phyloP scores from a whole-genome alignment of 306 rosid genomes.

The Quercus robur region DNA sequence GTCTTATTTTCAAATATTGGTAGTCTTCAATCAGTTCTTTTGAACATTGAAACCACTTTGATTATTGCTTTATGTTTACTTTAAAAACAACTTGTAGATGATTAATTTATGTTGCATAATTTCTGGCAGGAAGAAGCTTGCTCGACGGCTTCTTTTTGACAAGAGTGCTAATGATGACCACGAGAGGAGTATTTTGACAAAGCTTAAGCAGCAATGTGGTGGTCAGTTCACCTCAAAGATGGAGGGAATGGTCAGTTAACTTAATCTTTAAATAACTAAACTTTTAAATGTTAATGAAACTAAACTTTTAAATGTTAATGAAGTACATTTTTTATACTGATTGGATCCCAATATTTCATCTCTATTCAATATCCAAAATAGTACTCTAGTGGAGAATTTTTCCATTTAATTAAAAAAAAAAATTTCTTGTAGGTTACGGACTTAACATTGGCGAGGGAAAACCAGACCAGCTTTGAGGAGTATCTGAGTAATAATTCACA shows the following conservation, averaged over 20 bases:
- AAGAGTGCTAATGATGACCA: constrained; percentile 78
- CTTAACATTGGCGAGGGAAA: constrained; percentile 69
- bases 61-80: background rate
- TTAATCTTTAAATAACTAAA: background rate
- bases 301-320: background rate
- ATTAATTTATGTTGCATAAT: background rate
- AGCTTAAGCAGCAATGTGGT: constrained; percentile 82
- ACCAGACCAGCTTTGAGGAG: constrained; percentile 65
- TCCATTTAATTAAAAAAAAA: background rate
- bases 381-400: background rate
- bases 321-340: background rate
- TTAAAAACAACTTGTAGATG: background rate
- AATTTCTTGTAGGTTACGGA: constrained; percentile 50
- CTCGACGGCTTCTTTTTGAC: constrained; percentile 84
- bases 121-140: constrained; percentile 76
- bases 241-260: constrained; percentile 87
- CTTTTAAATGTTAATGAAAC: background rate
- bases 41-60: background rate
- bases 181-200: constrained; percentile 63
- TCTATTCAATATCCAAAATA: background rate
- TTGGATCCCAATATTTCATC: background rate
- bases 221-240: constrained; percentile 89
- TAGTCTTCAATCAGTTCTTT: background rate
- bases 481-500: constrained; percentile 44
- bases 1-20: background rate